These are phyloP conservation scores for Leccinum pachyderme DNA, from an alignment of 1,284 basidiomycete genomes.

Conservation along the genomic window DNA sequence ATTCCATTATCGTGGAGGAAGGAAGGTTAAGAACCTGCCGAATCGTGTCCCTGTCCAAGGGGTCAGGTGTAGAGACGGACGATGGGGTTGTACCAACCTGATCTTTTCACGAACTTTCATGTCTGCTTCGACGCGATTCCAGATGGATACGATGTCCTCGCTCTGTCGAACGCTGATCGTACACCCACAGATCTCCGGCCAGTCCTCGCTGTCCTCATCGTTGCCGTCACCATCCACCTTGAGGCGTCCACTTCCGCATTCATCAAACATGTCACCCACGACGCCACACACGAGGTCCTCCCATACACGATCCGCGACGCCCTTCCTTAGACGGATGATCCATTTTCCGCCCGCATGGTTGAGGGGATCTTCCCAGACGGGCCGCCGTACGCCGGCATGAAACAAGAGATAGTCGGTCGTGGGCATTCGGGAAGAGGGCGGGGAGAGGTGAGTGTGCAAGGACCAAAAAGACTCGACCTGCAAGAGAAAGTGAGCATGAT, in stretches of 20 bases:
- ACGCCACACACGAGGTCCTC: constrained; percentile 77
- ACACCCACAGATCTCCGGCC: constrained; percentile 80
- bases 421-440: constrained; percentile 69
- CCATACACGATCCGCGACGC: constrained; percentile 79
- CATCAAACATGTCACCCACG: constrained; percentile 77
- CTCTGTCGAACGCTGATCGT: constrained; percentile 81
- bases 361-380: constrained; percentile 89
- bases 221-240: constrained; percentile 28
- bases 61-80: not conserved
- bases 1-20: constrained; percentile 74
- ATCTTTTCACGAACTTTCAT: constrained; percentile 68
- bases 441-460: constrained; percentile 74
- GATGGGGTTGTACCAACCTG: constrained; percentile 44
- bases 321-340: constrained; percentile 84
- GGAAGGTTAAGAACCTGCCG: constrained; percentile 66
- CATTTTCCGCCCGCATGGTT: constrained; percentile 90
- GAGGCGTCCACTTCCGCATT: constrained; percentile 41
- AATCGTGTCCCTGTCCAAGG: constrained; percentile 58
- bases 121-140: constrained; percentile 73
- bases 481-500: not conserved
- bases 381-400: constrained; percentile 75
- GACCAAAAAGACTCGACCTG: constrained; percentile 85
- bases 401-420: constrained; percentile 87
- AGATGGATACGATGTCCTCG: constrained; percentile 80
- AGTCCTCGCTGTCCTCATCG: constrained; percentile 43